Percentiles rank a stretch among this genome's conserved stretches.
phyloP scores from a whole-genome alignment of 2,329 filamentous ascomycete species.

The Cyanodermella asteris region DNA sequence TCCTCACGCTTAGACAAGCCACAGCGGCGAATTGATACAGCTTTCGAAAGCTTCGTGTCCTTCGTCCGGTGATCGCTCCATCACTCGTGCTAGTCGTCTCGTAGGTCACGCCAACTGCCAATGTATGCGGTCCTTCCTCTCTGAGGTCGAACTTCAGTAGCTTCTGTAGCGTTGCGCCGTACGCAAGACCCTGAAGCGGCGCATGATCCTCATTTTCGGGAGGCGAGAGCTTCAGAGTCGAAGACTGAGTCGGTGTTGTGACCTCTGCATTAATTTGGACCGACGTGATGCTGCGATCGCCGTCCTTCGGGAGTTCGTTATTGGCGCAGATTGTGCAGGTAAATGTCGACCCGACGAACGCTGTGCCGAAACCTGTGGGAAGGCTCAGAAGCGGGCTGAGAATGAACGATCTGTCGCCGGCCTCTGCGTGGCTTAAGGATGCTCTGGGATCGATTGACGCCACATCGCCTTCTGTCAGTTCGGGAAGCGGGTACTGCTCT shows the following conservation, averaged over 20 bases:
- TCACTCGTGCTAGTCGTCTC: constrained; percentile 43
- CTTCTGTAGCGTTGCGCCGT: constrained; percentile 52
- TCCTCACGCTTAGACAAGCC: constrained; percentile 69
- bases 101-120: constrained; percentile 85
- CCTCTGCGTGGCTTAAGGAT: constrained; percentile 49
- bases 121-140: constrained; percentile 81
- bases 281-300: constrained; percentile 31
- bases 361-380: constrained; percentile 76
- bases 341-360: constrained; percentile 90
- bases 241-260: constrained; percentile 65
- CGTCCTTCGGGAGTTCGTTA: constrained; percentile 41
- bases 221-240: constrained; percentile 35
- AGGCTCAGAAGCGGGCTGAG: constrained; percentile 50
- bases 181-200: constrained; percentile 27
- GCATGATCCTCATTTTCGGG: constrained; percentile 10
- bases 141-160: constrained; percentile 74
- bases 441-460: constrained; percentile 32
- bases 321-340: constrained; percentile 91
- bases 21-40: constrained; percentile 94
- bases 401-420: constrained; percentile 29
- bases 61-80: constrained; percentile 28
- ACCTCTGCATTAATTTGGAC: constrained; percentile 79
- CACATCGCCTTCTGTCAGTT: constrained; percentile 10
- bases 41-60: constrained; percentile 75
- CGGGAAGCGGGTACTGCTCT: constrained; percentile 17